phyloP scores from a whole-genome alignment of 2,329 filamentous ascomycete species.

The Beauveria caledonica region DNA sequence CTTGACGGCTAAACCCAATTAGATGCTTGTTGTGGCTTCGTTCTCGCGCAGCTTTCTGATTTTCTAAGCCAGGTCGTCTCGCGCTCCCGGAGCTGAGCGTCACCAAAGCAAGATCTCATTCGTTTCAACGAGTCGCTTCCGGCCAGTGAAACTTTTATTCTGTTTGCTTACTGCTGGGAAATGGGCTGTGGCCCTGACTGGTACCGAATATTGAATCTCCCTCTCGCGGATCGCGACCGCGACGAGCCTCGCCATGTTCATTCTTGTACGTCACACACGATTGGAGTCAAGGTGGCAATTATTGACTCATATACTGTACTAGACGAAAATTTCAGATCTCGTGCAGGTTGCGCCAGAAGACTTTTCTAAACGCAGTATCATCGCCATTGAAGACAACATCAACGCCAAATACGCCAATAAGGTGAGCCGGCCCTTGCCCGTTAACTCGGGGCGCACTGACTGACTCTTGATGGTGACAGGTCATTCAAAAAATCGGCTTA shows the following conservation, averaged over 20 bases:
- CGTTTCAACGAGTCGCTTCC: not conserved
- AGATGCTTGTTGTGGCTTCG: not conserved
- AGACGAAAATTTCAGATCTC: conserved; percentile 92
- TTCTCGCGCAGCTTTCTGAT: not conserved
- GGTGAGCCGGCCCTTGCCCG: conserved; percentile 30
- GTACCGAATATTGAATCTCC: not conserved
- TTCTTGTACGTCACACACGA: conserved; percentile 30
- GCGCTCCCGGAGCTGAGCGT: not conserved
- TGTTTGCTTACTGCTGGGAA: too few species aligned
- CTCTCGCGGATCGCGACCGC: not conserved
- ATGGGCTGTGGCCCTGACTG: not conserved
- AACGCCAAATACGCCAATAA: conserved; percentile 96
- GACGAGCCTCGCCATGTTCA: conserved; percentile 35
- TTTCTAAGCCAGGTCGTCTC: not conserved
- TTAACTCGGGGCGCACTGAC: not conserved
- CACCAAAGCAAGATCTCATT: not conserved
- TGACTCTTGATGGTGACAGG: conserved; percentile 33
- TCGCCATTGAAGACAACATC: conserved; percentile 92
- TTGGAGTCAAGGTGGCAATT: not conserved
- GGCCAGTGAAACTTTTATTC: not conserved
- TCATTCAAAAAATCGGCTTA: conserved; percentile 88
- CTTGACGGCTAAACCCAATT: not conserved
- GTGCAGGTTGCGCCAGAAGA: conserved; percentile 87
- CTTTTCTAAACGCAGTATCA: conserved; percentile 72
- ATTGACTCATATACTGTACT: not conserved